phyloP scores from a whole-genome alignment of 768 basidiomycete genomes.

The Austroboletus festivus region DNA sequence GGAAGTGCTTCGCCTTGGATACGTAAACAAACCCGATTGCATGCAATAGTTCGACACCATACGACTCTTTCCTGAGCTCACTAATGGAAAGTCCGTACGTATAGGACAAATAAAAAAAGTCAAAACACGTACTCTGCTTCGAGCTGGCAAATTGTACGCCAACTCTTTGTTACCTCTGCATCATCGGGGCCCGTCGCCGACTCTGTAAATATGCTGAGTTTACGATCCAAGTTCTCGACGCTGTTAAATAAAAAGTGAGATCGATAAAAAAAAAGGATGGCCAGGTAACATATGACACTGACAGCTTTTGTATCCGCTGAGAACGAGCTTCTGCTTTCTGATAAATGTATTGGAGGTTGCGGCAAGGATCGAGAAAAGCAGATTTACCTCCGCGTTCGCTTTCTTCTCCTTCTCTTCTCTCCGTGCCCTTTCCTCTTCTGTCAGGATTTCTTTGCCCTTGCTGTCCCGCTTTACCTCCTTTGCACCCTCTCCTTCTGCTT shows the following conservation, averaged over 20 bases:
- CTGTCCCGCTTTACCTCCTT: slow-evolving; percentile 46
- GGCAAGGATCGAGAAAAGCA: neutral
- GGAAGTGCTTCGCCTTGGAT: slow-evolving; percentile 78
- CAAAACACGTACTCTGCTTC: slow-evolving; percentile 70
- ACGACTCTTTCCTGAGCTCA: slow-evolving; percentile 81
- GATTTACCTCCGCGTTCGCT: slow-evolving; percentile 60
- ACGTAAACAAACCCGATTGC: slow-evolving; percentile 84
- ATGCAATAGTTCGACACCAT: slow-evolving; percentile 82
- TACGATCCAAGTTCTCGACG: slow-evolving; percentile 74
- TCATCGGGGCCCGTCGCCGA: slow-evolving; percentile 71
- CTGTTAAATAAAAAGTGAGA: slow-evolving; percentile 14
- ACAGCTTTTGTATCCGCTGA: slow-evolving; percentile 70
- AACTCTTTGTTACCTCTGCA: slow-evolving; percentile 65
- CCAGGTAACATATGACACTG: slow-evolving; percentile 9
- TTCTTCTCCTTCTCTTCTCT: slow-evolving; percentile 72
- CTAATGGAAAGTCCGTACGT: slow-evolving; percentile 35
- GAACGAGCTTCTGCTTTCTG: slow-evolving; percentile 80
- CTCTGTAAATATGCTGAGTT: slow-evolving; percentile 85
- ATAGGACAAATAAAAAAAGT: neutral
- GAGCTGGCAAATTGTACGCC: slow-evolving; percentile 71
- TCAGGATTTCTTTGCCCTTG: slow-evolving; percentile 51
- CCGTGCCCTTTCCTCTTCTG: slow-evolving; percentile 69
- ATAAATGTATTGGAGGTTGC: slow-evolving; percentile 10
- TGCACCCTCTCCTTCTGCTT: slow-evolving; percentile 49
- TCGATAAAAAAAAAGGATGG: no score